Percentiles rank a stretch among this genome's conserved stretches.
Evolutionary conservation across 306 rosid genomes (phyloP).

Genomic region (Glycine tomentella): DNA sequence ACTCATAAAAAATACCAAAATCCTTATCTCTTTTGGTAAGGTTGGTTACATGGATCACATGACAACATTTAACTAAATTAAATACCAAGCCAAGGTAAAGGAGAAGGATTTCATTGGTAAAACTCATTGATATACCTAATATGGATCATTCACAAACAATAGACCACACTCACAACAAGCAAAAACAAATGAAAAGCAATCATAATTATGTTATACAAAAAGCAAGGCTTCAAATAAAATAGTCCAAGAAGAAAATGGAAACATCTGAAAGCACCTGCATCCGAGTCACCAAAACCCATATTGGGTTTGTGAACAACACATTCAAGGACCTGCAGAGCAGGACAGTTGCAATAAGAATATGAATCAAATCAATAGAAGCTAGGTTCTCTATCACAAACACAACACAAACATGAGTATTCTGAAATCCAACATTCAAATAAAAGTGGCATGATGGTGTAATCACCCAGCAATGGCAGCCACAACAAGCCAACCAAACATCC

Average conservation of each 20-base stretch:
- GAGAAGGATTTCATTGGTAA: no score
- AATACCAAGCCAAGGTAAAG: no score
- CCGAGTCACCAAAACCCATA: slow-evolving; percentile 94
- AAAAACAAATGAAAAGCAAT: neutral
- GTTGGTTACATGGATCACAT: no score
- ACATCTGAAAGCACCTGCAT: slow-evolving; percentile 71
- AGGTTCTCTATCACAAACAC: neutral
- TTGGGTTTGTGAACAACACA: slow-evolving; percentile 76
- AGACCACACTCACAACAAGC: no score
- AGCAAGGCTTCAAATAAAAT: neutral
- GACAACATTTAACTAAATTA: no score
- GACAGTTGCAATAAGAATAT: slow-evolving; percentile 16
- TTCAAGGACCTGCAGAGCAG: slow-evolving; percentile 77
- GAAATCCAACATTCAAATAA: slow-evolving; percentile 26
- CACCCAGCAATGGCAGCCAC: slow-evolving; percentile 94
- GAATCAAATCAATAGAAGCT: slow-evolving; percentile 5
- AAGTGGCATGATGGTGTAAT: neutral
- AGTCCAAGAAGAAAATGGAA: neutral
- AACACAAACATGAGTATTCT: neutral
- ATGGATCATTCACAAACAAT: no score
- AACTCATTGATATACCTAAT: no score
- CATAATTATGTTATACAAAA: slow-evolving; percentile 21
- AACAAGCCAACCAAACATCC: slow-evolving; percentile 83
- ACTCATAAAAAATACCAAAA: no score
- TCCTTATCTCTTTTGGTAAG: no score